Conservation (phyloP, 1,284 basidiomycete species). For the Pascua guehoae region DNA sequence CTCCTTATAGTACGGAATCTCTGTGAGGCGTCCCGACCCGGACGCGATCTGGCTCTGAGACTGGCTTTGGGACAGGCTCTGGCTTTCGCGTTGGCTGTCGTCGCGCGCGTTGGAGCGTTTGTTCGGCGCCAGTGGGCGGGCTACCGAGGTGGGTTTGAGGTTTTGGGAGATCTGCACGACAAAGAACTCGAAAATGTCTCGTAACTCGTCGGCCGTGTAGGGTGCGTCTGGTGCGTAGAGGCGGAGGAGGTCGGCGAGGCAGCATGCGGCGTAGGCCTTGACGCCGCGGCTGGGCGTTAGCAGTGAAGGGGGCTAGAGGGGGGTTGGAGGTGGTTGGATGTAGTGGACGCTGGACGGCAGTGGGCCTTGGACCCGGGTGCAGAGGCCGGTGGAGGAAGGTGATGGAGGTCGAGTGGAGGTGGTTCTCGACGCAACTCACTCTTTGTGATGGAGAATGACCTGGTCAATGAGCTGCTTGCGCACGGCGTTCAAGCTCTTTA, state of each 20-base stretch:
- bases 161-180: constrained; percentile 73
- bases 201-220: constrained; percentile 78
- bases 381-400: too few relatives aligned
- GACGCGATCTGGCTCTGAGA: constrained; percentile 45
- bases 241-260: constrained; percentile 86
- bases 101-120: constrained; percentile 13
- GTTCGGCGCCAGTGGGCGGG: constrained; percentile 26
- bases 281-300: constrained; percentile 58
- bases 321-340: too few relatives aligned
- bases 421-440: too few relatives aligned
- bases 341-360: too few relatives aligned
- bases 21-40: constrained; percentile 46
- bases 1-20: constrained; percentile 68
- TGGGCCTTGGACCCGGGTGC: too few relatives aligned
- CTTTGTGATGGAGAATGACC: constrained; percentile 84
- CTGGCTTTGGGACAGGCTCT: constrained; percentile 18
- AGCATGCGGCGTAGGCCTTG: constrained; percentile 89
- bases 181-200: constrained; percentile 93
- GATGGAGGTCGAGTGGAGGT: not conserved
- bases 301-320: too few relatives aligned
- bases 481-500: constrained; percentile 63
- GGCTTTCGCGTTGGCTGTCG: constrained; percentile 10
- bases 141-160: constrained; percentile 60
- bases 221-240: constrained; percentile 97
- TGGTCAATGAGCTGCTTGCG: constrained; percentile 76